Percentiles rank a stretch among this genome's conserved stretches.
Conservation (phyloP, 2,329 filamentous ascomycete species). For the Myotisia sp. region DNA sequence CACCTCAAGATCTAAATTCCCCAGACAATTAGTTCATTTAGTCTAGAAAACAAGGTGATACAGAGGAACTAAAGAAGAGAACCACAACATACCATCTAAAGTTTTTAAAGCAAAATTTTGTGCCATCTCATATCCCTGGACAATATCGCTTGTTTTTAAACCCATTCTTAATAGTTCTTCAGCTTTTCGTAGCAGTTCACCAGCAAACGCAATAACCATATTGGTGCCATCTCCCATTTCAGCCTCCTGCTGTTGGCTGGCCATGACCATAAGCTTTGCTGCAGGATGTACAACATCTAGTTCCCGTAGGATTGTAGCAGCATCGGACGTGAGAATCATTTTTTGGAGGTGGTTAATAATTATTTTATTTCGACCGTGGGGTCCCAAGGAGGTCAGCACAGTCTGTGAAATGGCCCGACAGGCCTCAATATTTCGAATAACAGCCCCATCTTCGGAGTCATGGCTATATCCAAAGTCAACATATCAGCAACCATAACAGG, state of each 20-base stretch:
- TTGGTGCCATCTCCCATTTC: conserved; percentile 99
- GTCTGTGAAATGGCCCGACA: conserved; percentile 91
- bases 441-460: conserved; percentile 96
- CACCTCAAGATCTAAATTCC: conserved; percentile 55
- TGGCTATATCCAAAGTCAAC: conserved; percentile 49
- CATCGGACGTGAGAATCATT: conserved; percentile 97
- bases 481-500: conserved; percentile 1
- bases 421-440: conserved; percentile 96
- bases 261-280: conserved; percentile 96
- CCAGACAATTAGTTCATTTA: background rate
- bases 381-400: conserved; percentile 90
- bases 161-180: conserved; percentile 95
- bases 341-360: conserved; percentile 99
- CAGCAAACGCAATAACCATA: conserved; percentile 86
- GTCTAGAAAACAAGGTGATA: conserved; percentile 8
- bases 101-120: conserved; percentile 73
- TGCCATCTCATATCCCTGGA: conserved; percentile 88
- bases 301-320: conserved; percentile 91
- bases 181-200: conserved; percentile 90
- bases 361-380: conserved; percentile 97
- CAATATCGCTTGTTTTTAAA: conserved; percentile 95
- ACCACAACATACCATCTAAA: conserved; percentile 49
- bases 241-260: conserved; percentile 93
- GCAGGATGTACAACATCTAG: conserved; percentile 97
- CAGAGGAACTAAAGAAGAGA: background rate